Conservation (phyloP, 345 rosid genomes). For the Lepidium didymum region DNA sequence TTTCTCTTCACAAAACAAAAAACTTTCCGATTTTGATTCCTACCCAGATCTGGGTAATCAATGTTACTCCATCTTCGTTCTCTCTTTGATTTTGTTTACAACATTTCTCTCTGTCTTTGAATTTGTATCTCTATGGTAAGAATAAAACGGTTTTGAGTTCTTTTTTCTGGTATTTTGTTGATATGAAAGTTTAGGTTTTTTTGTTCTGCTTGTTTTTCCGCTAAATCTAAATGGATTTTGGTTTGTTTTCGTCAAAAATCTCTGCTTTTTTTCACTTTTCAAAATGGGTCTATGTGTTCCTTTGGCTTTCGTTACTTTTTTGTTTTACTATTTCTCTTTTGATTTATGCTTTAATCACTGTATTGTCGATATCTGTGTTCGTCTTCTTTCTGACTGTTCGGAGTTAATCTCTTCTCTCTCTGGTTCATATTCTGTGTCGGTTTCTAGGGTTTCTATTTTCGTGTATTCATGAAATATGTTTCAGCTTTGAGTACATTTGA, state of each 20-base stretch:
- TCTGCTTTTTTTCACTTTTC: slow-evolving; percentile 19
- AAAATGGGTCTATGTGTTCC: slow-evolving; percentile 14
- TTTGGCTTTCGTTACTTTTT: slow-evolving; percentile 7
- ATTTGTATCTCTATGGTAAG: neutral
- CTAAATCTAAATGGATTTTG: slow-evolving; percentile 15
- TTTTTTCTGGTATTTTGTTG: neutral
- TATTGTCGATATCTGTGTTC: neutral
- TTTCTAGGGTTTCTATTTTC: slow-evolving; percentile 21
- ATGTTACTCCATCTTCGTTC: neutral
- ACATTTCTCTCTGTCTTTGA: neutral
- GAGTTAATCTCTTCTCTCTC: neutral
- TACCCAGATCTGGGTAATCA: slow-evolving; percentile 21
- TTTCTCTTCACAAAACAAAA: neutral
- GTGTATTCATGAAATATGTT: too few species aligned
- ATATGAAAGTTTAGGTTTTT: neutral
- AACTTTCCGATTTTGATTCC: slow-evolving; percentile 6
- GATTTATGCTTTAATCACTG: slow-evolving; percentile 8
- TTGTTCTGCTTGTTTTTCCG: neutral
- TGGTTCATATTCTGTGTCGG: neutral
- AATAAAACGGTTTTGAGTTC: neutral
- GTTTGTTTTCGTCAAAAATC: slow-evolving; percentile 13
- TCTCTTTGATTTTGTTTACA: neutral
- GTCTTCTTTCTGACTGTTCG: neutral
- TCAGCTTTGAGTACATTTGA: neutral
- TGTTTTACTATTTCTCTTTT: neutral